Evolutionary conservation across 805 yeast genomes (phyloP).

Genomic region (Yamadazyma paraphyllophila): DNA sequence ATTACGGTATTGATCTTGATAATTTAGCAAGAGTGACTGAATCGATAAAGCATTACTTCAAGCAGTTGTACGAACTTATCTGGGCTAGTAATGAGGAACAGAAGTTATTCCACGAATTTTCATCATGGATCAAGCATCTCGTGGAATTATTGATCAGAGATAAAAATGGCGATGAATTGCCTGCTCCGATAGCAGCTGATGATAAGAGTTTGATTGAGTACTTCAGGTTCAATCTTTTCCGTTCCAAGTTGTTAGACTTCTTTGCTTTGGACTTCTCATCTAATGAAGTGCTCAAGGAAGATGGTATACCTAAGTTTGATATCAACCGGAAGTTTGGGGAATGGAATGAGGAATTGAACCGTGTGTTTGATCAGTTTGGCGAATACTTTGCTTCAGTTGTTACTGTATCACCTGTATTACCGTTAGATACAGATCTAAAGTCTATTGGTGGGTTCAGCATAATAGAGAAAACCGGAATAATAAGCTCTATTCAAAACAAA

Average conservation of each 20-base stretch:
- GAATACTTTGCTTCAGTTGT: constrained; percentile 8
- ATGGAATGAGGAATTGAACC: not conserved
- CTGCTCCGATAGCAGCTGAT: constrained; percentile 13
- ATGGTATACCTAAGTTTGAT: not conserved
- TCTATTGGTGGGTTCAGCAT: not conserved
- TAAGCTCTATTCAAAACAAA: not conserved
- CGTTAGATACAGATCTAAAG: not conserved
- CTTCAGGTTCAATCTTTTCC: constrained; percentile 21
- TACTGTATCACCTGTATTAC: not conserved
- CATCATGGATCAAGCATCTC: constrained; percentile 43
- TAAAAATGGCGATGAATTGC: constrained; percentile 29
- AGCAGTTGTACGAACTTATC: constrained; percentile 34
- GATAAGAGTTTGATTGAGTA: constrained; percentile 24
- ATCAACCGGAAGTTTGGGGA: not conserved
- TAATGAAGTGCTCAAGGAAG: constrained; percentile 1
- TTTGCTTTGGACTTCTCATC: constrained; percentile 10
- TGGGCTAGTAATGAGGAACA: constrained; percentile 48
- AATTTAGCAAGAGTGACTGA: constrained; percentile 7
- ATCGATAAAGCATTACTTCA: constrained; percentile 24
- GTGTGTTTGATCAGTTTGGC: constrained; percentile 5
- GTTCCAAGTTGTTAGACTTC: constrained; percentile 19
- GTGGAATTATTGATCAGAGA: constrained; percentile 36
- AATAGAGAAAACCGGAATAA: not conserved
- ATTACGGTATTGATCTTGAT: constrained; percentile 9
- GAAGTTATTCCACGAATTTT: constrained; percentile 41